Evolutionary conservation across 2,329 filamentous ascomycete species (phyloP).

Genomic region (Talaromyces rugulosus): DNA sequence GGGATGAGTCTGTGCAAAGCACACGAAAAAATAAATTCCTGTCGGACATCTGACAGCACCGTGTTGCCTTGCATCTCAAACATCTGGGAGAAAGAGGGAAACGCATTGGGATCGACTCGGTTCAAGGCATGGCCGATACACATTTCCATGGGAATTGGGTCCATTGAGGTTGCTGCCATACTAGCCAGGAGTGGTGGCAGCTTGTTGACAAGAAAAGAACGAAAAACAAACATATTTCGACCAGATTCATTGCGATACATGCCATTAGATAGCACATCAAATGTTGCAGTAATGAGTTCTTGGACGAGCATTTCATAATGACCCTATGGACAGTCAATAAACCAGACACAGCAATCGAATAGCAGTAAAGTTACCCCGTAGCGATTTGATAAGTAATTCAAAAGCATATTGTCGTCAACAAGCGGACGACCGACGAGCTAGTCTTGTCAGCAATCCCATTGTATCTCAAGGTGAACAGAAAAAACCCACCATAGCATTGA

Average conservation of each 20-base stretch:
- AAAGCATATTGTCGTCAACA: constrained; percentile 73
- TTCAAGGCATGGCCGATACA: constrained; percentile 64
- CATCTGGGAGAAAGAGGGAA: constrained; percentile 61
- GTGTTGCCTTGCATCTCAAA: constrained; percentile 58
- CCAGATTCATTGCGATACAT: constrained; percentile 65
- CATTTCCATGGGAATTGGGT: constrained; percentile 57
- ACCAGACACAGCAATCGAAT: not conserved
- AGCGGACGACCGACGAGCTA: constrained; percentile 78
- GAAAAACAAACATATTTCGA: constrained; percentile 65
- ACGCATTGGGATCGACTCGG: constrained; percentile 58
- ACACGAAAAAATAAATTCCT: constrained; percentile 86
- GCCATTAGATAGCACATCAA: constrained; percentile 83
- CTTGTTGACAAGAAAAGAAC: constrained; percentile 80
- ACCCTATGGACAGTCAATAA: constrained; percentile 47
- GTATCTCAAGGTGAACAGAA: not conserved
- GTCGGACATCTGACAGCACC: constrained; percentile 63
- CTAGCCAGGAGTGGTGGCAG: constrained; percentile 59
- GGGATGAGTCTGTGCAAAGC: constrained; percentile 81
- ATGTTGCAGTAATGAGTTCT: constrained; percentile 81
- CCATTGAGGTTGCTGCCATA: constrained; percentile 55
- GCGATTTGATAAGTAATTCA: constrained; percentile 77
- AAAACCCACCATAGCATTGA: constrained; percentile 66
- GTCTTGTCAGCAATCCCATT: not conserved
- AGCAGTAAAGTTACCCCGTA: constrained; percentile 61
- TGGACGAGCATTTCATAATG: constrained; percentile 73